Percentiles rank a stretch among this genome's conserved stretches.
Conservation (phyloP, 495 filamentous ascomycete genomes). For the Aspergillus haitiensis region DNA sequence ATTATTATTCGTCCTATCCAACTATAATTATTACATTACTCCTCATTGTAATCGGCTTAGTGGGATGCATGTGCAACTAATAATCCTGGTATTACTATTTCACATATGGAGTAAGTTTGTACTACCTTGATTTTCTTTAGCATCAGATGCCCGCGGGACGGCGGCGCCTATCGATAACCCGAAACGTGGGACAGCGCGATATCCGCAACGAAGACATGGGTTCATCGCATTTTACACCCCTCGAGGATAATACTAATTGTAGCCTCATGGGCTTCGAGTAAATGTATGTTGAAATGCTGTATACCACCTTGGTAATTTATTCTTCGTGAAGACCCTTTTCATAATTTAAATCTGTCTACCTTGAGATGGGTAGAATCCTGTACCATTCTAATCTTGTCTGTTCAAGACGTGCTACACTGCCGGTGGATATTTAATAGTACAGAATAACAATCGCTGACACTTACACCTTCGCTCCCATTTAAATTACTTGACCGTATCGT, state of each 20-base stretch:
- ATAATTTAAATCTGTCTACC: neutral
- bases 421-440: neutral
- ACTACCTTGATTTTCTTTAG: neutral
- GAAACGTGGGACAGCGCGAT: constrained; percentile 25
- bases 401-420: constrained; percentile 10
- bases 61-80: constrained; percentile 12
- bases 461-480: constrained; percentile 14
- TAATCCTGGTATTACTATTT: constrained; percentile 12
- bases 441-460: constrained; percentile 10
- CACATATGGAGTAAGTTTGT: neutral
- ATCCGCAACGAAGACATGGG: constrained; percentile 16
- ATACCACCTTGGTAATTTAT: too few species aligned
- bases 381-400: neutral
- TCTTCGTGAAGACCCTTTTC: neutral
- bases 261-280: too few species aligned
- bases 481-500: constrained; percentile 21
- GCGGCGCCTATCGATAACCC: constrained; percentile 21
- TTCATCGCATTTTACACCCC: neutral
- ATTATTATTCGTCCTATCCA: neutral
- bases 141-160: constrained; percentile 13
- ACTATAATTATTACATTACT: constrained; percentile 1
- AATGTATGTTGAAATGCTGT: too few species aligned
- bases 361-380: neutral
- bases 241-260: neutral
- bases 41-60: neutral